Evolutionary conservation across 1,284 basidiomycete genomes (phyloP).

Genomic region (Malassezia caprae): DNA sequence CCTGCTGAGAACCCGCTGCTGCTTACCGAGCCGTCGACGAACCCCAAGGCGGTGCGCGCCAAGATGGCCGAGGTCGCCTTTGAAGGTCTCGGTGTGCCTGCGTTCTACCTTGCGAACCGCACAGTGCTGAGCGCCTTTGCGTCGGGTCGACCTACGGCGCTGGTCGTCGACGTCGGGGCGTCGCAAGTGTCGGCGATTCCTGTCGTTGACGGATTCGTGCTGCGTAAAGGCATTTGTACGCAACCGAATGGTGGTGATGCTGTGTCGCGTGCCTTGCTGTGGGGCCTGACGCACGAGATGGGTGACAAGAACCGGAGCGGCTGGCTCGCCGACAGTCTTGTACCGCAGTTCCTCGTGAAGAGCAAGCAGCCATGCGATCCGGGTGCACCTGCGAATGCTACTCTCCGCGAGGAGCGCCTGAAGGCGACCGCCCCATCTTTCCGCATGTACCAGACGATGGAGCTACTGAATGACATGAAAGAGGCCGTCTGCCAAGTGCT

Average conservation of each 20-base stretch:
- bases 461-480: constrained; percentile 86
- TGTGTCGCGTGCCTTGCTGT: constrained; percentile 22
- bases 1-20: constrained; percentile 76
- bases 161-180: constrained; percentile 87
- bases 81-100: constrained; percentile 85
- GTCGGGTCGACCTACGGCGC: constrained; percentile 85
- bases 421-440: constrained; percentile 60
- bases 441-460: constrained; percentile 68
- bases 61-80: constrained; percentile 92
- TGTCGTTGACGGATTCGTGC: constrained; percentile 92
- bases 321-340: constrained; percentile 21
- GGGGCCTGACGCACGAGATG: constrained; percentile 27
- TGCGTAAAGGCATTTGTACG: constrained; percentile 67
- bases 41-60: constrained; percentile 76
- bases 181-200: constrained; percentile 81
- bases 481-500: constrained; percentile 75
- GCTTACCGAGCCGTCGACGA: constrained; percentile 93
- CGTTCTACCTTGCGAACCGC: constrained; percentile 92
- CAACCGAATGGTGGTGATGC: constrained; percentile 39
- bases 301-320: constrained; percentile 11
- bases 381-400: constrained; percentile 56
- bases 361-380: constrained; percentile 60
- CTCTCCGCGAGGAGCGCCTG: constrained; percentile 38
- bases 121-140: constrained; percentile 96
- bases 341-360: constrained; percentile 69